Evolutionary conservation across 495 filamentous ascomycete genomes (phyloP).

Genomic region (Physcia stellaris): DNA sequence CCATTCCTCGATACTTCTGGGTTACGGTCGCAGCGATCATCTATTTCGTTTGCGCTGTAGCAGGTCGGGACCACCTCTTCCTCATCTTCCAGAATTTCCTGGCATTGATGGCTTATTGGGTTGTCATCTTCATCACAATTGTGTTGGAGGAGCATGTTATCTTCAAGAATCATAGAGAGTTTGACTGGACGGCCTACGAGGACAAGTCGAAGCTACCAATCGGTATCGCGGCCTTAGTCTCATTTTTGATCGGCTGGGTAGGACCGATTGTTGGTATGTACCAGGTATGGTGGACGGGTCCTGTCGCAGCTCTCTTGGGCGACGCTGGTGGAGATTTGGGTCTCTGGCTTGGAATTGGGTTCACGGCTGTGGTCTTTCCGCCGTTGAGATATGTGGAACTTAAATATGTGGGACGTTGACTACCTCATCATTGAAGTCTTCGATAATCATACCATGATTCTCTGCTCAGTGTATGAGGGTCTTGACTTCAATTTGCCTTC

Average conservation of each 20-base stretch:
- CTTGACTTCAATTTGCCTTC: no score
- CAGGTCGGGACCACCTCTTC: conserved; percentile 35
- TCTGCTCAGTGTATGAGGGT: no score
- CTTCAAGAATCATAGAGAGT: conserved; percentile 32
- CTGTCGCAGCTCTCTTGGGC: conserved; percentile 34
- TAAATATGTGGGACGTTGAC: conserved; percentile 25
- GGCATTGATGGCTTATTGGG: conserved; percentile 47
- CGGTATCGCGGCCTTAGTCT: conserved; percentile 40
- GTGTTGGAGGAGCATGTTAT: conserved; percentile 37
- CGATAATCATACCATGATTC: no score
- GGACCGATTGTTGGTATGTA: conserved; percentile 50
- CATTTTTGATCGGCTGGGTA: conserved; percentile 49
- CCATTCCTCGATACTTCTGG: conserved; percentile 36
- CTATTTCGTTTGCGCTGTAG: conserved; percentile 41
- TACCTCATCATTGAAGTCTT: no score
- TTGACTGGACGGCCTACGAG: conserved; percentile 46
- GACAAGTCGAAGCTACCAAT: conserved; percentile 36
- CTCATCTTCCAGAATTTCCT: conserved; percentile 46
- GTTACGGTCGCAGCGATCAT: conserved; percentile 35
- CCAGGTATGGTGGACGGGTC: conserved; percentile 45
- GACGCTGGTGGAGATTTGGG: conserved; percentile 26
- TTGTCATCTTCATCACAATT: conserved; percentile 38
- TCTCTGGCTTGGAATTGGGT: conserved; percentile 29
- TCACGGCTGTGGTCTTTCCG: conserved; percentile 30
- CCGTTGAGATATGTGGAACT: conserved; percentile 29